Evolutionary conservation across 768 basidiomycete genomes (phyloP).

Genomic region (Porpolomopsis calyptriformis): DNA sequence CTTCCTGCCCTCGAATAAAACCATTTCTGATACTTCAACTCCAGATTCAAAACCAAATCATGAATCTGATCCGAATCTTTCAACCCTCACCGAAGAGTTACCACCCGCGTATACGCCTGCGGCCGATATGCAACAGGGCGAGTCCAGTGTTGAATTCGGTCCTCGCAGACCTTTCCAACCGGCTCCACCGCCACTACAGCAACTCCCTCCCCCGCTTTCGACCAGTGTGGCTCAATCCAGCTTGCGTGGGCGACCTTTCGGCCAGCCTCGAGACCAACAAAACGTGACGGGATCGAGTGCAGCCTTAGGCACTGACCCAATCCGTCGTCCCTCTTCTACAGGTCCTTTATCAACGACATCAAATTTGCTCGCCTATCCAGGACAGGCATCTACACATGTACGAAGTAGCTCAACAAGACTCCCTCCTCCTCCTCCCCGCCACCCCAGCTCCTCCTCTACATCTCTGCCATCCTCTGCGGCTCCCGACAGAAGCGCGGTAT

Average conservation of each 20-base stretch:
- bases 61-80: background rate
- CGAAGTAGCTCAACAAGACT: background rate
- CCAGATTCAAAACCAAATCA: background rate
- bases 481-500: conserved; percentile 14
- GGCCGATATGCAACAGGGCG: conserved; percentile 44
- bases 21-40: background rate
- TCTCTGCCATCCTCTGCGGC: conserved; percentile 4
- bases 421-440: conserved; percentile 1
- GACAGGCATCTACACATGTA: background rate
- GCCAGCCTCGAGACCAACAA: conserved; percentile 13
- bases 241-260: conserved; percentile 11
- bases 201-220: conserved; percentile 10
- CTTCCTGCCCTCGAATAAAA: background rate
- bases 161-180: conserved; percentile 23
- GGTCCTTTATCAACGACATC: background rate
- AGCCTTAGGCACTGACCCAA: background rate
- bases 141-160: conserved; percentile 52
- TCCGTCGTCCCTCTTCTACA: background rate
- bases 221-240: conserved; percentile 10
- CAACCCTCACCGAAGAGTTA: background rate
- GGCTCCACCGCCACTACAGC: conserved; percentile 17
- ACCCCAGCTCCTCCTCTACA: conserved; percentile 3
- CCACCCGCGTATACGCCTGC: conserved; percentile 63
- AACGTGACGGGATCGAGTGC: conserved; percentile 5
- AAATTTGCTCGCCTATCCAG: conserved; percentile 2